A percentile compares a stretch with the other conserved stretches of the same genome.
phyloP scores from a whole-genome alignment of 2,329 filamentous ascomycete species.

The Phialophora tarda region DNA sequence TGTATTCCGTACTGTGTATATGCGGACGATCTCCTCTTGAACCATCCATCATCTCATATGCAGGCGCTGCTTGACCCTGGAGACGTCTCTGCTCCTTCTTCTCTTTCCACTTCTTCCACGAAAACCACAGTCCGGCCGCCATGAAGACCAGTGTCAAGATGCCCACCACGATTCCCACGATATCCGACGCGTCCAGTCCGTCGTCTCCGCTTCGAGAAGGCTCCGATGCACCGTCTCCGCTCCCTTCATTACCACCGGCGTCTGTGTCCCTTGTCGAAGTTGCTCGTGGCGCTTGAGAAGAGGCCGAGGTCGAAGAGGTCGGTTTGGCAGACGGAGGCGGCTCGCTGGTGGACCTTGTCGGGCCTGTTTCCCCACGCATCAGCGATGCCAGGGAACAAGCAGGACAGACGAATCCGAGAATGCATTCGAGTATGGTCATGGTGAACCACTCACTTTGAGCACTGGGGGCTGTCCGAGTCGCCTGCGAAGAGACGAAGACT shows the following conservation, averaged over 20 bases:
- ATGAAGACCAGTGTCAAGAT: background rate
- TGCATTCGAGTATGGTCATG: too few species aligned
- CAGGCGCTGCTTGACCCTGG: background rate
- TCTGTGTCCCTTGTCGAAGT: background rate
- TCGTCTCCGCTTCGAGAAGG: background rate
- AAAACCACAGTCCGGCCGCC: background rate
- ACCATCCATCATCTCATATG: background rate
- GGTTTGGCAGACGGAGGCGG: too few species aligned
- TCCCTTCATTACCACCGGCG: background rate
- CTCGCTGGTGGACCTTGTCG: too few species aligned
- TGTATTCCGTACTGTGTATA: background rate
- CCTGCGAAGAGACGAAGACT: background rate
- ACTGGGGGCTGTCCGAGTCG: background rate
- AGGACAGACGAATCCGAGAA: too few species aligned
- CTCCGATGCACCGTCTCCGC: background rate
- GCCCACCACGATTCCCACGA: constrained; percentile 3
- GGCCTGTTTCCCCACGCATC: too few species aligned
- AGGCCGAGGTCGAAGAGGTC: background rate
- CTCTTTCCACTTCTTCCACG: background rate
- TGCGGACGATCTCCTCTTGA: background rate
- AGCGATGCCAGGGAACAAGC: too few species aligned
- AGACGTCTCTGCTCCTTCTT: background rate
- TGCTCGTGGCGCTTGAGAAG: background rate
- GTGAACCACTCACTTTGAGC: background rate
- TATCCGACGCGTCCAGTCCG: background rate